Evolutionary conservation across 352 stramenopile species (phyloP), one percentile per base, ranked within the genome.

Genomic region (Blastocystis sp.): DNA sequence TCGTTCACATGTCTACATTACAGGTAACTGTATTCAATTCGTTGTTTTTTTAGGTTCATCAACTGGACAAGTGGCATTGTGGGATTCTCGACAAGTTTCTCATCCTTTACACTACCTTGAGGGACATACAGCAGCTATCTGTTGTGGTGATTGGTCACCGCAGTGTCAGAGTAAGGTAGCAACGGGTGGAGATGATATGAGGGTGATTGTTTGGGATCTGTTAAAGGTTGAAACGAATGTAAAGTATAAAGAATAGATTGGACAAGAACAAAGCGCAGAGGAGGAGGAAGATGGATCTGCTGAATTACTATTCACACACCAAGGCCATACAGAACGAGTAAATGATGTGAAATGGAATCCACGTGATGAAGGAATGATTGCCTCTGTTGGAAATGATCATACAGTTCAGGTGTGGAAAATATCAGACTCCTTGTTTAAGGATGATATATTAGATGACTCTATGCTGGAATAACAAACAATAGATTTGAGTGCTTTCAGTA

Each of bases 251-350:
- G 30, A 51, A 15, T n/a, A 84, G 44, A 88, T 88, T 48, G 77
- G 77, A 30, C 11, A 76, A 27, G 77, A 88, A 42, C 77, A 88
- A 42, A 88, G 54, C 30, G 58, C 53, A 27, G 77, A 88, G 48
- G 77, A 88, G 77, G 77, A 56, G 19, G 77, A 77, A 42, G 97
- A 99, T 91, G 97, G 97, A 27, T 96, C 97, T 30, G 96, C 97
- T 4, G 97, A 99, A 93, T 93, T 99, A 48, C 91, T 99, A 90
- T 99, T 99, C 91, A 95, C 99, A 87, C 97, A 99, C 91, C 97
- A 97, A 51, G 97, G 97, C 24, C 97, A 99, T 92, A 99, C 97
- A 1, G 93, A 92, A 70, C 98, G 98, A 91, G 96, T 99, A 66
- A 98, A 93, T 82, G 97, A 99, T 92, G 97, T 99, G 81, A 95